Evolutionary conservation across 2,329 filamentous ascomycete genomes (phyloP), one percentile per base, ranked within the genome.

Genomic region (Fusarium algeriense): DNA sequence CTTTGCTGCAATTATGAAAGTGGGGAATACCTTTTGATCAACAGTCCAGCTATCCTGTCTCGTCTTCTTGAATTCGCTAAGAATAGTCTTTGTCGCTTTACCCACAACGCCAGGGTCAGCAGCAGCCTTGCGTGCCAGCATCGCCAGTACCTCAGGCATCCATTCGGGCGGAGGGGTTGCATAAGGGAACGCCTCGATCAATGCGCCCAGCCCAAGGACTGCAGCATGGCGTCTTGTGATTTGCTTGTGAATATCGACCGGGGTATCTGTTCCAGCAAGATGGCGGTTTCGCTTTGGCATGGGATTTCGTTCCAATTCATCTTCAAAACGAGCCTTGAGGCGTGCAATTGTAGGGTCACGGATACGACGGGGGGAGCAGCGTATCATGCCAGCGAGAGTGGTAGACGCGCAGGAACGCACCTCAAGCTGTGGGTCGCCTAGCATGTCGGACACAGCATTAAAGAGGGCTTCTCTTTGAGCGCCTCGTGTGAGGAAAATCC

Each of bases 51-150:
- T 99, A 85, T 99, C 96, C 81, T 99, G 96, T 80, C 96, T 91
- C 48, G 96, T 99, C 89, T 99, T 99, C 85, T 99, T 99, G 86
- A 99, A 99, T 78, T 99, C 97, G 67, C 94, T 94, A 72, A 99
- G 85, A 38, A 98, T 95, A 20, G 88, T 89, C 87, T 99, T 99
- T 14, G 97, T 97, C 65, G 95, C 96, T 82, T 97, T 97, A 5
- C 96, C 96, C 59, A 99, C 95, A 64, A 97, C 91, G 1, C 96
- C 96, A 0, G 94, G 90, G 77, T 99, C 96, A 49, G 90, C 93
- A 2, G 95, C 94, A 13, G 97, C 95, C 73, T 92, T 91, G 38
- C 92, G 90, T 9, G 95, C 97, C 70, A 99, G 83, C 14, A 91
- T 92, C 14, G 95, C 94, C 57, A 99, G 84, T 30, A 97, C 92